Conservation (phyloP, 805 yeast genomes). For the Millerozyma miso region DNA sequence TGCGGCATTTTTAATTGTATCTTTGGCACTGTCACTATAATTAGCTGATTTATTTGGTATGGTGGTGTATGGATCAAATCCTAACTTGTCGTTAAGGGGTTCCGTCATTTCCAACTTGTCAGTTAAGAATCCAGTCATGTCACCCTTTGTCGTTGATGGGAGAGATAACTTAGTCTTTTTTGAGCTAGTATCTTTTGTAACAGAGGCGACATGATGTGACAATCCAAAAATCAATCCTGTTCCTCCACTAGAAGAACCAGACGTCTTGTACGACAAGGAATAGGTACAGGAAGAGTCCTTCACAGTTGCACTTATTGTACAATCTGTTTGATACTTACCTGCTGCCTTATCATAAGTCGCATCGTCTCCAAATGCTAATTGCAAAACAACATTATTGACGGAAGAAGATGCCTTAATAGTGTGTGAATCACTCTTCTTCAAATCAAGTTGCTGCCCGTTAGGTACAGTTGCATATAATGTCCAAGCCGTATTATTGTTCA, state of each 20-base stretch:
- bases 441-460: slow-evolving; percentile 27
- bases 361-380: slow-evolving; percentile 23
- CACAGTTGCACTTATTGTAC: slow-evolving; percentile 33
- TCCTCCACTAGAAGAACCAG: slow-evolving; percentile 45
- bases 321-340: slow-evolving; percentile 54
- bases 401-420: slow-evolving; percentile 15
- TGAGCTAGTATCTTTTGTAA: slow-evolving; percentile 26
- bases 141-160: slow-evolving; percentile 50
- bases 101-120: slow-evolving; percentile 39
- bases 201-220: slow-evolving; percentile 58
- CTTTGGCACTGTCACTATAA: slow-evolving; percentile 8
- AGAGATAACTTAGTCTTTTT: slow-evolving; percentile 32
- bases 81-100: slow-evolving; percentile 37
- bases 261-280: slow-evolving; percentile 37
- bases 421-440: slow-evolving; percentile 17
- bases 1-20: slow-evolving; percentile 13
- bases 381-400: slow-evolving; percentile 16
- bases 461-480: slow-evolving; percentile 12
- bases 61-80: slow-evolving; percentile 22
- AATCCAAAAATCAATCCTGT: slow-evolving; percentile 53
- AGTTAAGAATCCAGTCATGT: slow-evolving; percentile 43
- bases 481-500: slow-evolving; percentile 13
- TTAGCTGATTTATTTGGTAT: slow-evolving; percentile 9
- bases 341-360: slow-evolving; percentile 54
- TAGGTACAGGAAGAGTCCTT: slow-evolving; percentile 28